A percentile compares a stretch with the other conserved stretches of the same genome.
phyloP scores from a whole-genome alignment of 2,329 filamentous ascomycete genomes.

The Trichoderma cornu-damae region DNA sequence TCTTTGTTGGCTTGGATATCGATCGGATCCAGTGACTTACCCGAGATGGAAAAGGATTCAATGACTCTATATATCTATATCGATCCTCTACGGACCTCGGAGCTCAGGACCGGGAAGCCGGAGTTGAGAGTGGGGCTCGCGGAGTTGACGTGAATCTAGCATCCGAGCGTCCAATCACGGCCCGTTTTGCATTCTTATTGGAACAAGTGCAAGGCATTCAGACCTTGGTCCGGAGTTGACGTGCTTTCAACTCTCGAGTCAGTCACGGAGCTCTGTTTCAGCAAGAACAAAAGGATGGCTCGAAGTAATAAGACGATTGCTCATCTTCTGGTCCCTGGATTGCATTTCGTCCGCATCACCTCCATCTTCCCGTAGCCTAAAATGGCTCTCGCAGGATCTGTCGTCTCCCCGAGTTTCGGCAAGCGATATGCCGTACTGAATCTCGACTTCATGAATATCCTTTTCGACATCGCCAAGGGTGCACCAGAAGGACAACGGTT shows the following conservation, averaged over 20 bases:
- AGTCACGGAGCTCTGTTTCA: background rate
- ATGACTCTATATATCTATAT: constrained; percentile 3
- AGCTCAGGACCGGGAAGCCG: background rate
- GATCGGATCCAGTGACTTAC: background rate
- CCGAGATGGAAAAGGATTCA: background rate
- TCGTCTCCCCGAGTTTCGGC: constrained; percentile 9
- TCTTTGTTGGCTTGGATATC: background rate
- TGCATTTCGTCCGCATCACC: background rate
- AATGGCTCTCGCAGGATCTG: background rate
- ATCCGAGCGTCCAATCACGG: background rate
- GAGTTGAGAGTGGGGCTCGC: constrained; percentile 3
- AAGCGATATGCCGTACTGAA: constrained; percentile 24
- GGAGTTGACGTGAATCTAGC: background rate
- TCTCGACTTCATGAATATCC: constrained; percentile 37
- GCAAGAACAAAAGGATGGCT: background rate
- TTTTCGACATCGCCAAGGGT: constrained; percentile 32
- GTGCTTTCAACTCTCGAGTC: background rate
- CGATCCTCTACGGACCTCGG: background rate
- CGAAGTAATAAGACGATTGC: background rate
- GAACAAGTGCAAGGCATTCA: background rate
- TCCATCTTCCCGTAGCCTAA: background rate
- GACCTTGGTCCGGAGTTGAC: constrained; percentile 2
- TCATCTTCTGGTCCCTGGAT: background rate
- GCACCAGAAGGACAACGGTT: constrained; percentile 29
- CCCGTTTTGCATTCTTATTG: background rate